Base-by-base conservation (phyloP, 1,284 basidiomycete genomes). In the Ceraceosorus guamensis region DNA sequence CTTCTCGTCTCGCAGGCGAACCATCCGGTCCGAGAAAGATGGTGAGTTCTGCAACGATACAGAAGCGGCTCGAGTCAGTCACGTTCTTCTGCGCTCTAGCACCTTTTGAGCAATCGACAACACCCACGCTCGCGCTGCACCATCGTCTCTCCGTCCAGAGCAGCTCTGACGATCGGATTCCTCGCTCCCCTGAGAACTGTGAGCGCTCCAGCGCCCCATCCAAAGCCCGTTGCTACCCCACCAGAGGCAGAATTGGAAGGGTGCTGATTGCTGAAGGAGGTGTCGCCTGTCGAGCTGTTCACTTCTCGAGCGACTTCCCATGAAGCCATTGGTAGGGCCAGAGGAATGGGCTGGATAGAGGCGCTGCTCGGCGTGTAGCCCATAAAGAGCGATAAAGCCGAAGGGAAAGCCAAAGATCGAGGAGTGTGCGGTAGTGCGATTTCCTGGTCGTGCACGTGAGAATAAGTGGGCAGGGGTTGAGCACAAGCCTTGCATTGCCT, bases 51-150 rank as follows among this genome's bases (percentile, higher is more conserved):
- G 14, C 5, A 32, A 4, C 18, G 6, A 6, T 43, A 43, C 5
- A 24, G 13, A n/a, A 4, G 35, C 35, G n/a, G 16, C 31, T 24
- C 5, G 18, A 30, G 14, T 49, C 18, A 34, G 16, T 49, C 48
- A 18, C 31, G 13, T 30, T 49, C 11, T 24, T 33, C 48, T 10
- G 48, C 8, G 6, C 11, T n/a, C 31, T 18, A 33, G 32, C 7
- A 49, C 18, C 7, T 11, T 10, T 31, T 24, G 11, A 6, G 81
- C 87, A 74, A n/a, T n/a, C n/a, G n/a, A n/a, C n/a, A n/a, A n/a
- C n/a, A n/a, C n/a, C n/a, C 66, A 91, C 90, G 85, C 48, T 95
- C 91, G 76, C 86, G 87, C 1, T 84, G 81, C 35, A 92, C 82
- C 6, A 92, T 76, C 0, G 84, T 83, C 71, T 92, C 87, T 0